Evolutionary conservation across 1,284 basidiomycete species (phyloP).

Genomic region (Peniophora sp.): DNA sequence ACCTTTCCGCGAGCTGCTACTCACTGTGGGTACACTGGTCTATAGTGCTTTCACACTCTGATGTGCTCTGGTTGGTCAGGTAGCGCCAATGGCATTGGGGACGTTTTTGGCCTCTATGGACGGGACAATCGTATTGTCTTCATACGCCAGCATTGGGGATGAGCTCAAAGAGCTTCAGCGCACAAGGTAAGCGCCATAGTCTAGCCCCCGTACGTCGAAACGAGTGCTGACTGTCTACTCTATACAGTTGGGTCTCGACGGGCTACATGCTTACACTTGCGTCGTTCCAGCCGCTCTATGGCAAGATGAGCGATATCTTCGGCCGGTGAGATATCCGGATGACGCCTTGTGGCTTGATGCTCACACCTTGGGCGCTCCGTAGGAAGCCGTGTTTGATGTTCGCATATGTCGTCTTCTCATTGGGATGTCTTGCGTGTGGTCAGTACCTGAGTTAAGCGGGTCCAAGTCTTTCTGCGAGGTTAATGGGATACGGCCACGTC

Average conservation of each 20-base stretch:
- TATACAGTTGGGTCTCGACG: conserved; percentile 55
- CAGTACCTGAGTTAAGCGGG: too few relatives aligned
- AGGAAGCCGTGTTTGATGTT: conserved; percentile 50
- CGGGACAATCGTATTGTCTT: conserved; percentile 49
- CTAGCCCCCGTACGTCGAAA: too few relatives aligned
- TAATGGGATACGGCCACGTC: too few relatives aligned
- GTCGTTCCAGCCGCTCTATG: conserved; percentile 59
- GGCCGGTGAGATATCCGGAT: conserved; percentile 19
- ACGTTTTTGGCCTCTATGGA: conserved; percentile 55
- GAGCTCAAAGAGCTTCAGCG: conserved; percentile 56
- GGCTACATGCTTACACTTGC: conserved; percentile 55
- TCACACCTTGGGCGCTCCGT: too few relatives aligned
- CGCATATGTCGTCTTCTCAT: conserved; percentile 44
- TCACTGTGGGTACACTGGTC: not conserved
- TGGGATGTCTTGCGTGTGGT: conserved; percentile 49
- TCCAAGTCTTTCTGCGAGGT: too few relatives aligned
- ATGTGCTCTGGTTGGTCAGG: conserved; percentile 24
- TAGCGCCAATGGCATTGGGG: conserved; percentile 49
- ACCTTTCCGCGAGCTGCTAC: not conserved
- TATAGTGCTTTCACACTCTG: not conserved
- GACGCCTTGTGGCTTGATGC: too few relatives aligned
- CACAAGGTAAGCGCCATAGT: conserved; percentile 17
- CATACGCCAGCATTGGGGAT: conserved; percentile 55
- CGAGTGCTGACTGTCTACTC: too few relatives aligned
- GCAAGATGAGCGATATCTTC: conserved; percentile 61